Conservation (phyloP, 768 basidiomycete genomes). For the Boletus eberwhitei region DNA sequence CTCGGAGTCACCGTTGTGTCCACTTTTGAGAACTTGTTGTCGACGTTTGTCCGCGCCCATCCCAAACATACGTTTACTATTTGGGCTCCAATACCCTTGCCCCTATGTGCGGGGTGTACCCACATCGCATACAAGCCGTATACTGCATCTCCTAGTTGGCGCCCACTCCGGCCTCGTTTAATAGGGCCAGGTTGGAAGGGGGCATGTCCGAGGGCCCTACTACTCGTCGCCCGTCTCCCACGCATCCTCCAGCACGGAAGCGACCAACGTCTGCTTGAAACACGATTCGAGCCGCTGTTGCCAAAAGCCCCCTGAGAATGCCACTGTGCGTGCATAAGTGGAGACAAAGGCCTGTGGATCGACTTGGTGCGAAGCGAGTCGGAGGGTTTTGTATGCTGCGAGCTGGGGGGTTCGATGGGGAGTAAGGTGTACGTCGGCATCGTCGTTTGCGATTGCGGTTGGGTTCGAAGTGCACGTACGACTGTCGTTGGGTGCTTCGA, state of each 20-base stretch:
- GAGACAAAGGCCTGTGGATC: slow-evolving; percentile 24
- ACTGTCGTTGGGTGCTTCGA: too few species aligned
- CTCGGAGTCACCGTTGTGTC: not conserved
- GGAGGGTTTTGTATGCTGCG: slow-evolving; percentile 16
- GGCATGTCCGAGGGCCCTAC: slow-evolving; percentile 12
- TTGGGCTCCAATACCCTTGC: slow-evolving; percentile 17
- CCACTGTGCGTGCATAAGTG: slow-evolving; percentile 20
- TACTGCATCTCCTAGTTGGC: slow-evolving; percentile 17
- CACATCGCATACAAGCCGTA: slow-evolving; percentile 26
- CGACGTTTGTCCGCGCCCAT: slow-evolving; percentile 23
- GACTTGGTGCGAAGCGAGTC: slow-evolving; percentile 21
- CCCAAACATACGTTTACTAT: slow-evolving; percentile 20
- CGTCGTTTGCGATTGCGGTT: not conserved
- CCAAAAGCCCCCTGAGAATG: slow-evolving; percentile 23
- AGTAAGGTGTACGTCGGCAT: slow-evolving; percentile 15
- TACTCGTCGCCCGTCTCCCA: not conserved
- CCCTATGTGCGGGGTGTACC: slow-evolving; percentile 28
- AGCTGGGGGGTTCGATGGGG: slow-evolving; percentile 25
- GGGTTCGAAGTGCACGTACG: not conserved
- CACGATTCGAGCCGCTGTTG: slow-evolving; percentile 14
- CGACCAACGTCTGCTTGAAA: slow-evolving; percentile 15
- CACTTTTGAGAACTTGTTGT: slow-evolving; percentile 5
- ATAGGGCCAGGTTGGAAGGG: slow-evolving; percentile 2
- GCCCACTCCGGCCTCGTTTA: slow-evolving; percentile 12
- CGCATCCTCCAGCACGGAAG: not conserved